Evolutionary conservation across 352 stramenopile species (phyloP), one percentile per base, ranked within the genome.

Genomic region (Globisporangium spiculum): DNA sequence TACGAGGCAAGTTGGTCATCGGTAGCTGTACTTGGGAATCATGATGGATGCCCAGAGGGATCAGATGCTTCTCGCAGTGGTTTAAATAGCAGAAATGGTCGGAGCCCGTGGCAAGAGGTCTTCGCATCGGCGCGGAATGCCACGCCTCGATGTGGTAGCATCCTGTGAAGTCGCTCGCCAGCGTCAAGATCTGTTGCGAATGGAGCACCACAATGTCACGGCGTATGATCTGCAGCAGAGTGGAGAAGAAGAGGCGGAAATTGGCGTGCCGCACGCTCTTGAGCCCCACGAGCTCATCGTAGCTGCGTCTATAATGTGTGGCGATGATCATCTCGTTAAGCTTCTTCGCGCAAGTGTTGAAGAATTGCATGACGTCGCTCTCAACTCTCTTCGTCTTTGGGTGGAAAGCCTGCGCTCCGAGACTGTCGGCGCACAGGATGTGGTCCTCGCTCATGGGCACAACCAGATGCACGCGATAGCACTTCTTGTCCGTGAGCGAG

Each of bases 1-100:
- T 87, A 18, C 80, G 75, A 14, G 87, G 85, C 30, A 92, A 54
- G 57, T 94, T 93, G 0, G 80, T 88, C 87, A 94, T 94, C 0
- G 85, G 87, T 9, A 93, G 65, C 30, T 62, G 10, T 20, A 86
- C n/a, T 20, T 70, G 60, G 4, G 60, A 54, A 38, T 94, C 87
- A 2, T 66, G 76, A 46, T 94, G 85, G 18, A 94, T 70, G 18
- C 77, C 72, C 4, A 80, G 60, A 0, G 54, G n/a, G 10, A 93
- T 77, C 1, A 72, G 27, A 1, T 65, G 22, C 52, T 50, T 24
- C 10, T 77, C 38, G 62, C 87, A 94, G 1, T 76, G 71, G 18
- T 80, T 86, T 0, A 75, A 18, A 22, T 81, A 92, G 63, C 87
- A 94, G 30, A 83, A 88, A 64, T 94, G 87, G 3, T 48, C 34